A percentile compares a stretch with the other conserved stretches of the same genome.
Conservation (phyloP, 768 basidiomycete genomes). For the Russula abietina region DNA sequence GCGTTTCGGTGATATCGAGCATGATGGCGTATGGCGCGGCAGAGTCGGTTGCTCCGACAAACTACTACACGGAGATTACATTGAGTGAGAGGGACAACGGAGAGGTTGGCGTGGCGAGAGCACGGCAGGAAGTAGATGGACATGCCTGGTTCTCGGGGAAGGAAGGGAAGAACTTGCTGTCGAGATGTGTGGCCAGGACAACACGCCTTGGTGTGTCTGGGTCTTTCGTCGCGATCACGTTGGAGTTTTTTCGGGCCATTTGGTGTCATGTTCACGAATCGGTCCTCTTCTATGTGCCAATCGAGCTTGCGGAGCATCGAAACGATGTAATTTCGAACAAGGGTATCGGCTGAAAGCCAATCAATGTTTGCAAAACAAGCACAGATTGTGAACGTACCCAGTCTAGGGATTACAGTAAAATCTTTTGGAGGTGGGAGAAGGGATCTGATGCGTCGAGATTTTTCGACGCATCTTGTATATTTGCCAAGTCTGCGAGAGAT, state of each 20-base stretch:
- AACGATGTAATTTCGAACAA: slow-evolving; percentile 77
- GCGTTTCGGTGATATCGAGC: slow-evolving; percentile 82
- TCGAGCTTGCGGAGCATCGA: no score
- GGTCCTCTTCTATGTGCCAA: no score
- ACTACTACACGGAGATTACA: no score
- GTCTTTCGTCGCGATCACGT: slow-evolving; percentile 93
- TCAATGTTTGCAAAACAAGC: slow-evolving; percentile 10
- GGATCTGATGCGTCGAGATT: slow-evolving; percentile 63
- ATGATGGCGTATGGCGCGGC: slow-evolving; percentile 90
- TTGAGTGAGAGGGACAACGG: slow-evolving; percentile 2
- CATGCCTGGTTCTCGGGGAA: slow-evolving; percentile 72
- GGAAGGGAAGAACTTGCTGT: slow-evolving; percentile 78
- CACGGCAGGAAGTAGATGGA: no score
- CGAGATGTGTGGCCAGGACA: slow-evolving; percentile 87
- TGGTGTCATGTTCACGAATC: slow-evolving; percentile 78
- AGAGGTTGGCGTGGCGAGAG: neutral
- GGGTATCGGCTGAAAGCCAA: slow-evolving; percentile 51
- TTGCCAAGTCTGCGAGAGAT: slow-evolving; percentile 46
- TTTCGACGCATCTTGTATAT: slow-evolving; percentile 56
- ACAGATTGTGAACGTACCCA: slow-evolving; percentile 43
- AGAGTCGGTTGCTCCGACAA: no score
- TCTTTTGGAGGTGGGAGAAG: slow-evolving; percentile 68
- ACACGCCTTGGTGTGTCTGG: slow-evolving; percentile 75
- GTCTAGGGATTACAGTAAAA: slow-evolving; percentile 84
- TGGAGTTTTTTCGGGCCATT: slow-evolving; percentile 73